These are phyloP conservation scores for Musa itinerans DNA, from an alignment of 176 grass and related monocot genomes.

Conservation along the genomic window DNA sequence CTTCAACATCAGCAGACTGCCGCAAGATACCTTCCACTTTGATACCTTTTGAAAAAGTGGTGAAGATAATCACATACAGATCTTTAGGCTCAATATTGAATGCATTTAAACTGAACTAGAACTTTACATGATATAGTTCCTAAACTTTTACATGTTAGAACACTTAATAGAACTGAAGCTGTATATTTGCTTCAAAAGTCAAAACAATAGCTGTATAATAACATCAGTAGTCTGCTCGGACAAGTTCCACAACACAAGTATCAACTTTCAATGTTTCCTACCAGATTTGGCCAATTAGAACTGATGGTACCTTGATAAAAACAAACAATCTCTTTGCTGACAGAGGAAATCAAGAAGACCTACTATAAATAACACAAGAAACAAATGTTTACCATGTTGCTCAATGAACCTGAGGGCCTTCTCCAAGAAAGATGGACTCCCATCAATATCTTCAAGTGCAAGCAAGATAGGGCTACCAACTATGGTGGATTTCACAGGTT, in stretches of 20 bases:
- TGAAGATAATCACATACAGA: neutral
- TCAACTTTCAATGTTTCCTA: neutral
- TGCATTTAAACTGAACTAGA: neutral
- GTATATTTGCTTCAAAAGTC: no score
- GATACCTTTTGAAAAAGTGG: slow-evolving; percentile 42
- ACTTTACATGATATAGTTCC: no score
- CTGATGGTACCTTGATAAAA: neutral
- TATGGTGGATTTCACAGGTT: slow-evolving; percentile 31
- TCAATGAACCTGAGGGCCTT: slow-evolving; percentile 94
- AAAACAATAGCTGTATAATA: no score
- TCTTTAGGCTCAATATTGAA: neutral
- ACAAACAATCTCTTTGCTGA: neutral
- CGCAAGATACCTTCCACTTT: slow-evolving; percentile 96
- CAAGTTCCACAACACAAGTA: neutral
- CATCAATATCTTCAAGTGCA: slow-evolving; percentile 77
- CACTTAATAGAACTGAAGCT: no score
- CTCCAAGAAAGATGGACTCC: slow-evolving; percentile 85
- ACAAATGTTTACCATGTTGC: slow-evolving; percentile 57
- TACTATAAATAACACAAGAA: slow-evolving; percentile 4
- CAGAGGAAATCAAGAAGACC: neutral
- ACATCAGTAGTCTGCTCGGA: no score
- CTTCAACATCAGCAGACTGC: slow-evolving; percentile 99
- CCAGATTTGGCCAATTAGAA: neutral
- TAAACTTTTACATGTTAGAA: no score
- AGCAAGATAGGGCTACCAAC: slow-evolving; percentile 56